Base-by-base conservation (phyloP, 345 rosid species). In the Hypericum androsaemum region DNA sequence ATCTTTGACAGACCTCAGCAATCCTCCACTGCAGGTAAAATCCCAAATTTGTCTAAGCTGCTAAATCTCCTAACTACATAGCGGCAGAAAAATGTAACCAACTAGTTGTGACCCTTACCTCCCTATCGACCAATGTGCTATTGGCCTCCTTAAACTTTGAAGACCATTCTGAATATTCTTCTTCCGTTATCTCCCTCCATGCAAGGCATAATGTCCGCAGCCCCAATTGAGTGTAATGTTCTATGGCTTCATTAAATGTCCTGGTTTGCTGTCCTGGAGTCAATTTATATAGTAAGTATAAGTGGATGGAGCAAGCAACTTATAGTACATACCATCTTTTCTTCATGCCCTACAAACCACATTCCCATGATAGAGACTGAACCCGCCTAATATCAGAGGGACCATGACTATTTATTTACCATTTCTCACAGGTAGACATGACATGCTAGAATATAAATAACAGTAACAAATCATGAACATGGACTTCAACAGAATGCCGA, bases 201-300 rank as follows among this genome's bases (percentile, higher is more conserved):
- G 98, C 97, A 84, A 92, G 62, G 75, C 95, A 92, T 65, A 92
- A 77, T 42, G 94, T 92, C 43, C 95, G 97, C 46, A 92, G 77
- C 52, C 98, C 98, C 75, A 83, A 61, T 65, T 85, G 95, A 56
- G 90, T 68, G 83, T 85, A 92, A 55, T 88, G 90, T 13, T 92
- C 98, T 22, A 85, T 90, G 57, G 97, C 96, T 68, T 92, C 97
- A 65, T 43, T 55, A 73, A 78, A 72, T 64, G 65, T 77, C 71
- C 95, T 77, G 17, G 90, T 83, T 67, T 88, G 98, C 67, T 83
- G 96, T 60, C 95, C 98, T 92, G 72, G 61, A 62, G 57, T 49
- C 57, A 63, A 55, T 60, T 43, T 53, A 17, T 43, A 50, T 42
- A 13, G 55, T 41, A 22, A 22, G 32, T 22, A 22, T 1, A 22